phyloP scores from a whole-genome alignment of 768 basidiomycete genomes.

The Saitozyma sp. region DNA sequence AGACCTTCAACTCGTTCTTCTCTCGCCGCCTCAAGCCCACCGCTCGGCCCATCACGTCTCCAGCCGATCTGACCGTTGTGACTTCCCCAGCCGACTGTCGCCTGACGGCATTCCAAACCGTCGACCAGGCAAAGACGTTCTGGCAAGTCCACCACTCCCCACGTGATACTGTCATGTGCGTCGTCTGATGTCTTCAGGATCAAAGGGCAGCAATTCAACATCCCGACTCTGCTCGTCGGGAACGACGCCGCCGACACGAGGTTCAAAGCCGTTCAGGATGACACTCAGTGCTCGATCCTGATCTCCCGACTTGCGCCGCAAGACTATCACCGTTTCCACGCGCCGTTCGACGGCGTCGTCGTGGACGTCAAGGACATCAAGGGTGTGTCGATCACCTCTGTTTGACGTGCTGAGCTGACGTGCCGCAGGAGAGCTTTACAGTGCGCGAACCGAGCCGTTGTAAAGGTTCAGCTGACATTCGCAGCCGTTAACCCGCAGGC shows the following conservation, averaged over 20 bases:
- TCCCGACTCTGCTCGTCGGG: slow-evolving; percentile 62
- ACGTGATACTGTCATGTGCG: slow-evolving; percentile 22
- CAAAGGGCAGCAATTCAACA: slow-evolving; percentile 70
- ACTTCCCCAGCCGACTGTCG: slow-evolving; percentile 73
- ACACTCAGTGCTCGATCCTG: slow-evolving; percentile 55
- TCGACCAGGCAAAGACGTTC: slow-evolving; percentile 65
- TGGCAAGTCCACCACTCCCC: slow-evolving; percentile 57
- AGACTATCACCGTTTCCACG: slow-evolving; percentile 80
- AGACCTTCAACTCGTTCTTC: slow-evolving; percentile 79
- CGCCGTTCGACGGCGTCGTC: slow-evolving; percentile 62
- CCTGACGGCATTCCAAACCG: slow-evolving; percentile 65
- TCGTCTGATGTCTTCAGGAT: slow-evolving; percentile 54
- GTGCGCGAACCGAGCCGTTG: slow-evolving; percentile 20
- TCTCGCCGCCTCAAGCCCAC: slow-evolving; percentile 62
- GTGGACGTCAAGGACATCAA: slow-evolving; percentile 52
- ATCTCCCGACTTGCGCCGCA: slow-evolving; percentile 75
- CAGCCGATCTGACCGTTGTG: slow-evolving; percentile 59
- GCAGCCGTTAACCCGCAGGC: slow-evolving; percentile 72
- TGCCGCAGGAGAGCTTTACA: slow-evolving; percentile 42
- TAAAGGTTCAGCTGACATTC: slow-evolving; percentile 26
- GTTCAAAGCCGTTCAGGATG: slow-evolving; percentile 51
- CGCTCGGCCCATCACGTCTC: slow-evolving; percentile 65
- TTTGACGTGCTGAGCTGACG: slow-evolving; percentile 1
- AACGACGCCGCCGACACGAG: slow-evolving; percentile 46
- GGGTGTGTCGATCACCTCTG: slow-evolving; percentile 21